Percentiles rank a stretch among this genome's conserved stretches.
Conservation (phyloP, 768 basidiomycete genomes). For the Mycena leptocephala region DNA sequence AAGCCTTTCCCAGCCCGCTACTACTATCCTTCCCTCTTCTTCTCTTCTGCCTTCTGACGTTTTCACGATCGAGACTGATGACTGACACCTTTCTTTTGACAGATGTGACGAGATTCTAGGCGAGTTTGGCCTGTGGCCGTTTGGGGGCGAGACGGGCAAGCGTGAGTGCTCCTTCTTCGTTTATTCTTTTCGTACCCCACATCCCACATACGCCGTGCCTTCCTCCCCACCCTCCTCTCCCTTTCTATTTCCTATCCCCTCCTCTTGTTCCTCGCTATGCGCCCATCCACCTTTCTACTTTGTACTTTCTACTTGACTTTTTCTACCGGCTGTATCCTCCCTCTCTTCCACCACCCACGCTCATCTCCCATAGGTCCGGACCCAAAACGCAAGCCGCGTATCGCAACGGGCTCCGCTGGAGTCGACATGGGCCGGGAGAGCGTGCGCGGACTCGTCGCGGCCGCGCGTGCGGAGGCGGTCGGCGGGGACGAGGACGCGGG, state of each 20-base stretch:
- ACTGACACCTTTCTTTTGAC: neutral
- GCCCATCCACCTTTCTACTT: neutral
- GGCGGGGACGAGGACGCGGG: constrained; percentile 84
- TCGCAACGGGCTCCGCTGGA: constrained; percentile 70
- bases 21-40: neutral
- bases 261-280: neutral
- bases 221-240: constrained; percentile 1
- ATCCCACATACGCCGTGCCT: neutral
- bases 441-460: constrained; percentile 81
- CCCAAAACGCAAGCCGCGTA: constrained; percentile 50
- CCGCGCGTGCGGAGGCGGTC: constrained; percentile 80
- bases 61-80: neutral
- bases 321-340: no score
- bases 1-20: no score
- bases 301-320: no score
- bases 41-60: neutral
- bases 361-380: constrained; percentile 5
- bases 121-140: constrained; percentile 95
- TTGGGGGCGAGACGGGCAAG: constrained; percentile 60
- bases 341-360: neutral
- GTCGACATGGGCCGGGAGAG: constrained; percentile 72
- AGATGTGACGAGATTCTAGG: constrained; percentile 92
- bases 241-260: neutral
- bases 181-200: neutral
- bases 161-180: constrained; percentile 26